Base-by-base conservation (phyloP, 805 yeast genomes). In the Candida sanyiensis region DNA sequence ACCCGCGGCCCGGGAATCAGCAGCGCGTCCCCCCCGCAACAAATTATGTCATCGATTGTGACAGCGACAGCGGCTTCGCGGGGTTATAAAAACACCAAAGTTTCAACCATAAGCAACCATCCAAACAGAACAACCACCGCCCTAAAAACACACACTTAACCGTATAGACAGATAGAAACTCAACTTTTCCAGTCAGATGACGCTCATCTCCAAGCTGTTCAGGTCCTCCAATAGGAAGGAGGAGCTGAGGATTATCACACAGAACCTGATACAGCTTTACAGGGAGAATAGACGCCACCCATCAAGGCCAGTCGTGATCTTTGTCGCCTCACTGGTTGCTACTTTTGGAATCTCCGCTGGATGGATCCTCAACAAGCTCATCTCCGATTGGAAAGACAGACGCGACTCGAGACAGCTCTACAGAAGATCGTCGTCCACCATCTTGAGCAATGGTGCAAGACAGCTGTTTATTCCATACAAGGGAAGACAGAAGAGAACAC, bases 361-460 rank as follows among this genome's bases (percentile, higher is more conserved):
- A 1, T 52, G 43, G 30, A 16, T 49, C 12, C 35, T 52, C 34
- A 54, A 51, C 47, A 56, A 56, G 37, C 20, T 52, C 15, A 47
- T 56, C 22, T 39, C 48, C 5, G 59, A 56, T 38, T 52, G 48
- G 37, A 43, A 44, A 33, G 59, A 56, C 30, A 54, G 45, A 39
- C 28, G 58, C 5, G 58, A 55, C 23, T 52, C 59, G 10, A 46
- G 44, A 17, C 58, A 56, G 3, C 38, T 56, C 1, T 54, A 56
- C 43, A 48, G 50, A 43, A 45, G 59, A 29, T 52, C 58, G 0
- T 51, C 56, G 2, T 56, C 59, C 1, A 52, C 56, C 3, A 47
- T 56, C n/a, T 35, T 56, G 34, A 50, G 42, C 33, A 56, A 56
- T 35, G 59, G 59, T 15, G 57, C 56, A 10, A 51, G 59, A 44